A percentile compares a stretch with the other conserved stretches of the same genome.
Conservation (phyloP, 257 asterid genomes). For the Striga asiatica region DNA sequence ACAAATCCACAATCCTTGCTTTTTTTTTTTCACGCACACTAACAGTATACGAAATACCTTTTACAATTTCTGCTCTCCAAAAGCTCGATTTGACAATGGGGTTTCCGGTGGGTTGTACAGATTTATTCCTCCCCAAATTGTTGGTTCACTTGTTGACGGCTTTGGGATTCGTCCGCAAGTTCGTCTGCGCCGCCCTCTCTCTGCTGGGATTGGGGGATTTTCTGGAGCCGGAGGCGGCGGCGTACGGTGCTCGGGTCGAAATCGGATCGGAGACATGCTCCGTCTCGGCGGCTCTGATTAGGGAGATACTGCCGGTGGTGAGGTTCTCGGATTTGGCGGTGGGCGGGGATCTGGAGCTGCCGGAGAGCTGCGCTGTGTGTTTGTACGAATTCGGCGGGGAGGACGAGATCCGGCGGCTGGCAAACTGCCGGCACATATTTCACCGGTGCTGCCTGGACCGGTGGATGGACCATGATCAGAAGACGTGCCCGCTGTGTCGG, state of each 20-base stretch:
- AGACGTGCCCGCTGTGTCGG: slow-evolving; percentile 91
- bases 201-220: slow-evolving; percentile 55
- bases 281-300: slow-evolving; percentile 56
- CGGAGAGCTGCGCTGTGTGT: slow-evolving; percentile 89
- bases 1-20: slow-evolving; percentile 2
- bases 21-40: background rate
- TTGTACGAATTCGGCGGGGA: slow-evolving; percentile 65
- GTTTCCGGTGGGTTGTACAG: slow-evolving; percentile 74
- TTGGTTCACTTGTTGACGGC: slow-evolving; percentile 41
- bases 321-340: slow-evolving; percentile 47
- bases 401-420: slow-evolving; percentile 83
- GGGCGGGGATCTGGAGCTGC: slow-evolving; percentile 30
- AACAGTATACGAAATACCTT: slow-evolving; percentile 5
- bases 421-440: slow-evolving; percentile 74
- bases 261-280: slow-evolving; percentile 33
- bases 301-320: slow-evolving; percentile 79
- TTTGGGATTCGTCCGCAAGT: slow-evolving; percentile 42
- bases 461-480: slow-evolving; percentile 99
- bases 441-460: slow-evolving; percentile 88
- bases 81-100: slow-evolving; percentile 36
- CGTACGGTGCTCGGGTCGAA: slow-evolving; percentile 12
- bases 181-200: slow-evolving; percentile 23
- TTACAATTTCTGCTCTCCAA: background rate
- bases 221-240: slow-evolving; percentile 37
- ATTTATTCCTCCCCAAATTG: slow-evolving; percentile 62